These are phyloP conservation scores for Waitea zeae DNA, from an alignment of 1,284 basidiomycete genomes.

Conservation along the genomic window DNA sequence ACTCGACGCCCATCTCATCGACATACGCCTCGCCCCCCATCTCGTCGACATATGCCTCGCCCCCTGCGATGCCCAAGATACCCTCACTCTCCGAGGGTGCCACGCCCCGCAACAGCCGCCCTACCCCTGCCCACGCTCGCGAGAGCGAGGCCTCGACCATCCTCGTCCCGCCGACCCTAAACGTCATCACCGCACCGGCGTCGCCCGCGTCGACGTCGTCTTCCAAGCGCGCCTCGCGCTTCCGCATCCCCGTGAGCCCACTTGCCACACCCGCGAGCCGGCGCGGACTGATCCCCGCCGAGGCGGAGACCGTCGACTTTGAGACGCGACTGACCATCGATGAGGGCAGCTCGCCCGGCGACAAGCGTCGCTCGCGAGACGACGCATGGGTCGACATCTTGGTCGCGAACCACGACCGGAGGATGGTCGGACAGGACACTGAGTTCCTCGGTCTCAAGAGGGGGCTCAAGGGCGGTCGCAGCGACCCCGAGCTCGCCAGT, in stretches of 20 bases:
- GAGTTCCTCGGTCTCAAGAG: constrained; percentile 14
- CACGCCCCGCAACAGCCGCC: background rate
- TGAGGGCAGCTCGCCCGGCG: constrained; percentile 19
- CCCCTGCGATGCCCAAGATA: too few species aligned
- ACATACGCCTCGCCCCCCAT: background rate
- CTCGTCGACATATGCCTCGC: background rate
- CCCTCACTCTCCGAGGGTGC: too few species aligned
- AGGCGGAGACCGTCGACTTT: constrained; percentile 57
- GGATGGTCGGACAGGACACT: constrained; percentile 44
- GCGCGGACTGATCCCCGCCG: constrained; percentile 42
- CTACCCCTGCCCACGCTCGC: background rate
- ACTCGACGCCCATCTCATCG: constrained; percentile 7
- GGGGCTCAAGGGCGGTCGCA: constrained; percentile 19
- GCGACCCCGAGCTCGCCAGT: constrained; percentile 55
- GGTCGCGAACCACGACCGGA: constrained; percentile 42
- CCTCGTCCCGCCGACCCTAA: too few species aligned
- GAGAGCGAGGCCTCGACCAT: background rate
- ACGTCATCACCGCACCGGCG: background rate
- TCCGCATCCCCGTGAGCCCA: too few species aligned
- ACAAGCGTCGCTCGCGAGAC: constrained; percentile 37
- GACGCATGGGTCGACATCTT: constrained; percentile 78
- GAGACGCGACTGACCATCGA: constrained; percentile 54
- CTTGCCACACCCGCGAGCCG: too few species aligned
- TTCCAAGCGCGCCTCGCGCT: background rate
- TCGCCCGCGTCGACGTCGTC: too few species aligned